A percentile compares a stretch with the other conserved stretches of the same genome.
These are phyloP conservation scores for Lagenidium sp. DNA, from an alignment of 352 stramenopile species.

Conservation along the genomic window DNA sequence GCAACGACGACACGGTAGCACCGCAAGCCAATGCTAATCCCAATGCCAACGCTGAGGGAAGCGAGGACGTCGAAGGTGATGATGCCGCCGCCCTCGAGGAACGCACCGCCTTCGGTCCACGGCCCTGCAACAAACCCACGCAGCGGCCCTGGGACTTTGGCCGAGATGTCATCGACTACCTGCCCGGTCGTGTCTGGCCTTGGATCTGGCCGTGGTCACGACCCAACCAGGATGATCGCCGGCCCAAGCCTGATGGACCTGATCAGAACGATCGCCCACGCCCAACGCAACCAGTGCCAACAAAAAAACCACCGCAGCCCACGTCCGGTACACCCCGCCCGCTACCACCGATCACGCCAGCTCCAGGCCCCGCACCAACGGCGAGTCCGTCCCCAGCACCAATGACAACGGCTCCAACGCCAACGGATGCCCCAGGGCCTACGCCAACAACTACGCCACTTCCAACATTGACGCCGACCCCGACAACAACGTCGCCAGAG, in stretches of 20 bases:
- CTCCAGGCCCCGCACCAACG: background rate
- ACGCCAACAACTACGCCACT: background rate
- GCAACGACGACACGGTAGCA: background rate
- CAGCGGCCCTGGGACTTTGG: too few species aligned
- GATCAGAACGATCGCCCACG: too few species aligned
- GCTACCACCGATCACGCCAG: background rate
- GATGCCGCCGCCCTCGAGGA: too few species aligned
- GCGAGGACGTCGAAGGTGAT: too few species aligned
- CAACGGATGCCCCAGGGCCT: background rate
- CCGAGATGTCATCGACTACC: too few species aligned
- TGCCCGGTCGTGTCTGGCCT: too few species aligned
- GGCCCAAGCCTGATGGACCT: background rate
- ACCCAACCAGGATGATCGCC: background rate
- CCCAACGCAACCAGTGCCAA: too few species aligned
- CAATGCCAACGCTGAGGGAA: background rate
- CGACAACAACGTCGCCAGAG: background rate
- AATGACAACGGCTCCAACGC: slow-evolving; percentile 1
- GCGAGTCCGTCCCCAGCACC: background rate
- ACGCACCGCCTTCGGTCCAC: too few species aligned
- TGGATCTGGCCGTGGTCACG: too few species aligned
- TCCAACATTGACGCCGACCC: background rate
- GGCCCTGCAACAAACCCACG: too few species aligned
- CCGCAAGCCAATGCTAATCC: background rate
- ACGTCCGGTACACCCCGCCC: background rate
- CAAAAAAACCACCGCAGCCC: background rate